Evolutionary conservation across 2,329 filamentous ascomycete species (phyloP), one percentile per base, ranked within the genome.

Genomic region (Epichloe brachyelytri): DNA sequence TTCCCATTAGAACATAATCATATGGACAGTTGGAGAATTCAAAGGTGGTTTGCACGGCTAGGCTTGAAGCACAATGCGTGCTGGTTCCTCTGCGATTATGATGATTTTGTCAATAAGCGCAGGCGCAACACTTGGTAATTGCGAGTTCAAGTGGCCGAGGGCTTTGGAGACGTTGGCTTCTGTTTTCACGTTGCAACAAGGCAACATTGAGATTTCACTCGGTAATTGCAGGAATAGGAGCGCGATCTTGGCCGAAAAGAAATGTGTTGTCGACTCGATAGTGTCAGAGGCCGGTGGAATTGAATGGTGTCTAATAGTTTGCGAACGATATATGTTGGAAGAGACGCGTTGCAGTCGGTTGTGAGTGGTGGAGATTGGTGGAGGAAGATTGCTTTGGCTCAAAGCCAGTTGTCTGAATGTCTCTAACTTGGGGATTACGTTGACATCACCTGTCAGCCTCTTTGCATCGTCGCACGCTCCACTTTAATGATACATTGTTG

Each of bases 1-100:
- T 63, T 44, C 61, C 61, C 62, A 64, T 64, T 47, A 44, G 53
- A 48, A 45, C 50, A 39, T 50, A 40, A 37, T 41, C 5, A 20
- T 36, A 15, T 34, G 19, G 33, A 11, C 15, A 38, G 10, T 7
- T 36, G 30, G 17, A 14, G 30, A 12, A 36, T 5, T 38, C 40
- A 17, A 6, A 5, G 17, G 8, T 5, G 33, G 17, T 49, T 22
- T 3, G 26, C 20, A 11, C 15, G 10, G 39, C n/a, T 36, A 33
- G 15, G 14, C 26, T 26, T 17, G 19, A 37, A 26, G 15, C 19
- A 14, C 19, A 8, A 22, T 17, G 30, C 39, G 39, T 20, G 12
- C 34, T n/a, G 33, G 14, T 22, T 22, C 38, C 14, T 10, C 33
- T 26, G 8, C 14, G 8, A 38, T 39, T 19, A 7, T 20, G 17